Evolutionary conservation across 2,329 filamentous ascomycete species (phyloP), one percentile per base, ranked within the genome.

Genomic region (Penicillium thymicola): DNA sequence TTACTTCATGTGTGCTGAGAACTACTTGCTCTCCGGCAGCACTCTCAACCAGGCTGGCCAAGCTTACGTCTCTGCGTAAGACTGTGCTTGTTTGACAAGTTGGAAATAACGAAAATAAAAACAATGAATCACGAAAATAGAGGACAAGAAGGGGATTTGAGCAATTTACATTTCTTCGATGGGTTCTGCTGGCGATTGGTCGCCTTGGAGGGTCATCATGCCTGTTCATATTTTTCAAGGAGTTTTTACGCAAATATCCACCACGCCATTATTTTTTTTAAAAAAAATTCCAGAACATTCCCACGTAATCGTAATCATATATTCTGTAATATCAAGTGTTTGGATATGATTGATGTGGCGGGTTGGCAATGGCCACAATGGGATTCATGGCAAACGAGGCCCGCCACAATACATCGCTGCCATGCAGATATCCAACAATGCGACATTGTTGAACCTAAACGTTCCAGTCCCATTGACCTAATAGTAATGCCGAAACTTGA

Each of bases 1-100:
- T 3, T 79, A 76, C 66, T 79, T 76, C 65, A 67, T 66, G 58
- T 69, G 62, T 44, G 63, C 67, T 4, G 67, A 75, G 25, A 70
- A 70, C 11, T 69, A 67, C 45, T 59, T 77, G 58, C 55, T 75
- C 27, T 63, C 56, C 23, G 67, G 66, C 4, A 55, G 40, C 32
- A 43, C 44, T 4, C 55, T 73, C 54, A 73, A 70, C 56, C 14
- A 56, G 11, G 67, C 68, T 41, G 73, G 74, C 23, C 30, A 68
- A 47, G 62, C 65, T 27, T 76, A 76, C 57, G 13, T 30, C 32
- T 52, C 50, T 30, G 16, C 51, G 13, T 52, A 52, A 45, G 40
- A 14, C 11, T 27, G 28, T 46, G 30, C 44, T 46, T 25, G 14
- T 27, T 43, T 52, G 23, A 28, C 9, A 32, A 6, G n/a, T 42